A percentile compares a stretch with the other conserved stretches of the same genome.
phyloP scores from a whole-genome alignment of 257 asterid genomes.

The Solanum dulcamara region DNA sequence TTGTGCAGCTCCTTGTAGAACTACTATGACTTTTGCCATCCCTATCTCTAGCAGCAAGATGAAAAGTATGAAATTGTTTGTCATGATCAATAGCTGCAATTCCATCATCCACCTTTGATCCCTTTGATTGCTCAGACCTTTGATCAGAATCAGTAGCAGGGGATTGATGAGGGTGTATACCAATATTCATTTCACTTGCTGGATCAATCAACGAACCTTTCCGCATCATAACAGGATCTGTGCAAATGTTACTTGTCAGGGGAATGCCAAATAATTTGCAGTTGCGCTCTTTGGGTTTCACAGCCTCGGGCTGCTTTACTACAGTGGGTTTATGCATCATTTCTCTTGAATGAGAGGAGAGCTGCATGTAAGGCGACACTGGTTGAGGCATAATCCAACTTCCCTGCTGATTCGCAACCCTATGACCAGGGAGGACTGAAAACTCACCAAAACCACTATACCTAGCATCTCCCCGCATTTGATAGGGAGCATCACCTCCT shows the following conservation, averaged over 20 bases:
- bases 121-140: conserved; percentile 46
- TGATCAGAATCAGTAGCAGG: conserved; percentile 37
- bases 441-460: conserved; percentile 37
- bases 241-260: conserved; percentile 33
- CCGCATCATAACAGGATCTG: conserved; percentile 27
- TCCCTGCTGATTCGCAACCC: conserved; percentile 41
- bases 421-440: conserved; percentile 35
- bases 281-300: conserved; percentile 50
- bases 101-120: conserved; percentile 42
- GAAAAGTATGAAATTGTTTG: conserved; percentile 30
- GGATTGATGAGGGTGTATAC: conserved; percentile 26
- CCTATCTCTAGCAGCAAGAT: conserved; percentile 31
- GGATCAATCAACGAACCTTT: conserved; percentile 21
- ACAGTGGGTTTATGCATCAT: conserved; percentile 27
- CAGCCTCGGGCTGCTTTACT: conserved; percentile 26
- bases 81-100: conserved; percentile 42
- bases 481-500: conserved; percentile 29
- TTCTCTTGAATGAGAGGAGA: conserved; percentile 51
- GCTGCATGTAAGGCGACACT: conserved; percentile 43
- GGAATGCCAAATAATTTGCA: conserved; percentile 85
- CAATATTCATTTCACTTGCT: conserved; percentile 13
- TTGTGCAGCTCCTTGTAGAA: conserved; percentile 90
- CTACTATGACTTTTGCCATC: conserved; percentile 50
- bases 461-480: conserved; percentile 36
- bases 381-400: conserved; percentile 82